phyloP scores from a whole-genome alignment of 768 basidiomycete species.

The Lactarius trivialis region DNA sequence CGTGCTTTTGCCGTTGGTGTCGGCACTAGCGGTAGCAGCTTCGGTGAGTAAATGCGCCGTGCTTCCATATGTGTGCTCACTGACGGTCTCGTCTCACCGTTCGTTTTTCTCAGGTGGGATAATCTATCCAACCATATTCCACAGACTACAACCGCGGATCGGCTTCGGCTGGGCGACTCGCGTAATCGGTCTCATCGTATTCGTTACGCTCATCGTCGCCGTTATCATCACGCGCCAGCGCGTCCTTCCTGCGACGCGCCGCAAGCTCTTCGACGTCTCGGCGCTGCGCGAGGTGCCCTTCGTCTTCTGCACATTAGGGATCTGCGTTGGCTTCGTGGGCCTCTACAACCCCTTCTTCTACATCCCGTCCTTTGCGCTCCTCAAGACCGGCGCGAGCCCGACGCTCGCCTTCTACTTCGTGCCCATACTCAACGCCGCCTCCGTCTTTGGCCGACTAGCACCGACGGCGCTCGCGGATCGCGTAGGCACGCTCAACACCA shows the following conservation, averaged over 20 bases:
- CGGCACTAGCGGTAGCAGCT: conserved; percentile 33
- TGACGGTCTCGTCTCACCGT: too few species aligned
- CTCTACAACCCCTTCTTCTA: conserved; percentile 29
- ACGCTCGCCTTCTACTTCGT: conserved; percentile 29
- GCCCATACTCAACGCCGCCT: conserved; percentile 30
- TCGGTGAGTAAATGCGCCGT: conserved; percentile 20
- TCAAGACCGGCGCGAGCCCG: conserved; percentile 16
- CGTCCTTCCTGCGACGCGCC: conserved; percentile 11
- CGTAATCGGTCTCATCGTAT: conserved; percentile 26
- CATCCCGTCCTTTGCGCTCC: conserved; percentile 25
- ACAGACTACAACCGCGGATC: conserved; percentile 23
- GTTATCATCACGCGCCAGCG: conserved; percentile 24
- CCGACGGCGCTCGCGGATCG: conserved; percentile 29
- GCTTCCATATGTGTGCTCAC: too few species aligned
- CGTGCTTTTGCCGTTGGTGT: conserved; percentile 42
- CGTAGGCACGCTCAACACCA: conserved; percentile 28
- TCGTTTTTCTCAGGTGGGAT: conserved; percentile 21
- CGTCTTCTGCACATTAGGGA: conserved; percentile 24
- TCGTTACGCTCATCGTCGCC: conserved; percentile 24
- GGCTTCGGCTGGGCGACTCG: conserved; percentile 29
- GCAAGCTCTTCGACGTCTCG: conserved; percentile 22
- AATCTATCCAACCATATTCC: conserved; percentile 30
- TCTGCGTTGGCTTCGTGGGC: conserved; percentile 15
- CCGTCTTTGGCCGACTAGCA: conserved; percentile 28
- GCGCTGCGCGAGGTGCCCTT: conserved; percentile 25